Evolutionary conservation across 2,329 filamentous ascomycete species (phyloP), one percentile per base, ranked within the genome.

Genomic region (Pestalotiopsis sp.): DNA sequence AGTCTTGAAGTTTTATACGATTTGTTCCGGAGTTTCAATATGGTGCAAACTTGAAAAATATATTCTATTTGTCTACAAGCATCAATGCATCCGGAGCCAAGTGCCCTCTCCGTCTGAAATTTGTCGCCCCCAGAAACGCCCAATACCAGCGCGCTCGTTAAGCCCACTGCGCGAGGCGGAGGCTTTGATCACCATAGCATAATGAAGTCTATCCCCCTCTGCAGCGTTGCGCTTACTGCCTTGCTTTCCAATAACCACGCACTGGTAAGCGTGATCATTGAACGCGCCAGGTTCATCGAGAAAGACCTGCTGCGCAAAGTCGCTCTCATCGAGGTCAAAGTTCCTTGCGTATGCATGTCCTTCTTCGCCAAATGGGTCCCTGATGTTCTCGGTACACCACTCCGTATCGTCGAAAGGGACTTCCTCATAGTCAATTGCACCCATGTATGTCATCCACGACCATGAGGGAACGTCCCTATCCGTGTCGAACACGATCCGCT

Each of bases 391-490:
- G n/a, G n/a, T 35, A 26, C 38, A 52, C 63, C 63, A 65, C 1
- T 56, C 48, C 1, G 48, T 65, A n/a, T 65, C 44, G 14, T 14
- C 26, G 22, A 65, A 65, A 3, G 63, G 63, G 30, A 65, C 20
- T 4, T 55, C 6, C 7, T 55, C 20, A 26, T 66, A 59, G 22
- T 58, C 20, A n/a, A 66, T 66, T 4, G 64, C 35, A 0, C 64
- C 64, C 17, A 30, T 10, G 9, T 66, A 40, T n/a, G 64, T 22
- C 48, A 66, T 58, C 64, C 64, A 66, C 11, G 64, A 66, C 64
- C 64, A 66, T 4, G 52, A 58, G 1, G 64, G 64, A 7, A 66
- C 52, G n/a, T n/a, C 14, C 7, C 9, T 52, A 3, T 59, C 64
- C 17, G 6, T 2, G 0, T 24, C 13, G 10, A 22, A 66, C 9